Evolutionary conservation across 75 land plant genomes (phyloP), one percentile per base, ranked within the genome.

Genomic region (Ceratopteris richardii): DNA sequence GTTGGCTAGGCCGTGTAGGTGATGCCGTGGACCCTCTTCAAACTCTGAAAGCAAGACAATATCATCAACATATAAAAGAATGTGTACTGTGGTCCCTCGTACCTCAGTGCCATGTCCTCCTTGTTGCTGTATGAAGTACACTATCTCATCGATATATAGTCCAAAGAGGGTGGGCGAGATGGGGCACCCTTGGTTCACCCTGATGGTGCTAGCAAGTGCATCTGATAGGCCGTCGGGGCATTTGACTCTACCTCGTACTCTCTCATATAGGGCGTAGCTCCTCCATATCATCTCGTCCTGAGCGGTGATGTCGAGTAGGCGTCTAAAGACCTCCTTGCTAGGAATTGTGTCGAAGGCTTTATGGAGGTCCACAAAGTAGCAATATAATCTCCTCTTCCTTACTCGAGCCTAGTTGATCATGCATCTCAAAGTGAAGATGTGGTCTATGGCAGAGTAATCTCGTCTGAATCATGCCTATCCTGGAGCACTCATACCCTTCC

Each of bases 111-210:
- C n/a, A n/a, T n/a, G n/a, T n/a, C n/a, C n/a, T n/a, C n/a, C n/a
- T n/a, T n/a, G n/a, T n/a, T n/a, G n/a, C n/a, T n/a, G n/a, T n/a
- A n/a, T n/a, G n/a, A n/a, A n/a, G n/a, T n/a, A n/a, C n/a, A n/a
- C n/a, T n/a, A n/a, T n/a, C n/a, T 33, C 48, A 46, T 46, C 48
- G 17, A 46, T 46, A 17, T 46, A 46, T 17, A 46, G 1, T 46
- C 48, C 48, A 46, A 46, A 46, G 17, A 46, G 48, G 3, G 48
- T 46, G 14, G 21, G 17, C 2, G 21, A n/a, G 48, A 46, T 5
- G 21, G 48, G 21, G 14, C 17, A 46, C 17, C 48, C 48, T 17
- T 46, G 21, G 4, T 46, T 46, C 48, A 46, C n/a, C 17, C 21
- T 4, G 17, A 46, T 46, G 48, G 48, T 46, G 48, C 14, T 7